Conservation (phyloP, 345 rosid species). For the Citrus mangshanensis region DNA sequence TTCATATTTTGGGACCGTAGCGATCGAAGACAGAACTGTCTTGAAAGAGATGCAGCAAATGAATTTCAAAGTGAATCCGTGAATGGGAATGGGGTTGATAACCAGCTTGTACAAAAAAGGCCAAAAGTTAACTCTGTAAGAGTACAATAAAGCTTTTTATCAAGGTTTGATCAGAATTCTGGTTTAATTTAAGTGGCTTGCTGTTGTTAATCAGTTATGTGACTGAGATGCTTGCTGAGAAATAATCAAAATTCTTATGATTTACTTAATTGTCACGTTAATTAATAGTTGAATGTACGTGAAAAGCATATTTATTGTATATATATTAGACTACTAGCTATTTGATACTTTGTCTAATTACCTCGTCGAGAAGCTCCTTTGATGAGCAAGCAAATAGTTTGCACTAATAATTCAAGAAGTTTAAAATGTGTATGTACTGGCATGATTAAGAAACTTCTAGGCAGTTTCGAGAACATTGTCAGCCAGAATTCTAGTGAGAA, state of each 20-base stretch:
- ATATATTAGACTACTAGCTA: too few species aligned
- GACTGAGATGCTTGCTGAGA: neutral
- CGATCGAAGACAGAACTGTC: neutral
- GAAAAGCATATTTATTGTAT: too few species aligned
- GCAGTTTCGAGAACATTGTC: neutral
- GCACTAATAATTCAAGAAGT: neutral
- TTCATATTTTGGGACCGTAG: neutral
- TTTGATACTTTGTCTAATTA: neutral
- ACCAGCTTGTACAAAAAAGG: neutral
- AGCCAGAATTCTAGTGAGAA: neutral
- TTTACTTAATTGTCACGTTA: neutral
- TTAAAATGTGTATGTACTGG: neutral
- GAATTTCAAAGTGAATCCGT: neutral
- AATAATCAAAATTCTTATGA: neutral
- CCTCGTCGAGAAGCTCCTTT: too few species aligned
- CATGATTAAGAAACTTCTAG: neutral
- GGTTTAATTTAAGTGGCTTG: neutral
- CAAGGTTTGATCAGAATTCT: neutral
- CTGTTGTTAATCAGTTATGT: neutral
- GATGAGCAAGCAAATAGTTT: neutral
- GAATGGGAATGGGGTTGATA: neutral
- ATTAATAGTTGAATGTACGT: too few species aligned
- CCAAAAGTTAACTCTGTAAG: neutral
- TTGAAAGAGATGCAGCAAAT: conserved; percentile 6
- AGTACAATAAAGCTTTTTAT: neutral